A percentile compares a stretch with the other conserved stretches of the same genome.
Evolutionary conservation across 2,329 filamentous ascomycete genomes (phyloP).

Genomic region (Scedosporium apiospermum): DNA sequence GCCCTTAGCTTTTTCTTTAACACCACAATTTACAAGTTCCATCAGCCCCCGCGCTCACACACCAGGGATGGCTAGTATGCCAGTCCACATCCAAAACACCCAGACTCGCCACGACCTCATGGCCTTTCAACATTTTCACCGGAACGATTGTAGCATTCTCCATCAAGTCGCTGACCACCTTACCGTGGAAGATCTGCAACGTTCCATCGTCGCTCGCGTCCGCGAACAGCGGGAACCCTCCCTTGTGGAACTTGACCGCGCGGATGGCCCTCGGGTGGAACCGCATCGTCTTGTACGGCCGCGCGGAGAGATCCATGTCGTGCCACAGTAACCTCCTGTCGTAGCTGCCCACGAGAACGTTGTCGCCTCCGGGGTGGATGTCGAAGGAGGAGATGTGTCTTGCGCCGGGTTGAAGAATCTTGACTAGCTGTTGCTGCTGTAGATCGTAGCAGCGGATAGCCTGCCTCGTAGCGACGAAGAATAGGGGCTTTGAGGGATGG

Average conservation of each 20-base stretch:
- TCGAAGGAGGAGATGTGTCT: constrained; percentile 91
- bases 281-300: constrained; percentile 91
- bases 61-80: constrained; percentile 92
- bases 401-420: constrained; percentile 86
- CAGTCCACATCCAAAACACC: constrained; percentile 93
- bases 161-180: constrained; percentile 88
- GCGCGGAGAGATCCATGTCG: constrained; percentile 81
- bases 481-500: constrained; percentile 84
- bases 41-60: constrained; percentile 87
- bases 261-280: constrained; percentile 92
- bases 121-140: constrained; percentile 84
- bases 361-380: constrained; percentile 86
- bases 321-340: constrained; percentile 93
- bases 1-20: background rate
- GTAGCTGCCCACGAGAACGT: constrained; percentile 89
- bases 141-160: constrained; percentile 95
- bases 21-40: constrained; percentile 82
- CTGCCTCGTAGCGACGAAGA: constrained; percentile 94
- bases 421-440: constrained; percentile 81
- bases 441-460: constrained; percentile 91
- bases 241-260: constrained; percentile 76
- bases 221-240: constrained; percentile 73
- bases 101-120: constrained; percentile 75
- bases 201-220: constrained; percentile 93
- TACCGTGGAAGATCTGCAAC: constrained; percentile 93